phyloP scores from a whole-genome alignment of 2,329 filamentous ascomycete species.

The Hypoxylon sp. region DNA sequence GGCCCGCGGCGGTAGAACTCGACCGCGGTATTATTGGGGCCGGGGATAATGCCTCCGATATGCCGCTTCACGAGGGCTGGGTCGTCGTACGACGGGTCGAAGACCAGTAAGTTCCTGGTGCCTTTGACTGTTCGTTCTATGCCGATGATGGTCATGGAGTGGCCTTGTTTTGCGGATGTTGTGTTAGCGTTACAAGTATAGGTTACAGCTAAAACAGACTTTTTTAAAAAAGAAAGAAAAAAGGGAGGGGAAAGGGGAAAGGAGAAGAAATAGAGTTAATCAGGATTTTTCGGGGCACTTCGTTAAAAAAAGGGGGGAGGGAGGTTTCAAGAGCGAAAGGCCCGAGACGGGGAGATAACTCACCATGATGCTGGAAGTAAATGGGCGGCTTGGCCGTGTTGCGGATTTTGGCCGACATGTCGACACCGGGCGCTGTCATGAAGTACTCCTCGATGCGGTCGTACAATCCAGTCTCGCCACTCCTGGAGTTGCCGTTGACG shows the following conservation, averaged over 20 bases:
- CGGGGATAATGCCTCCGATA: constrained; percentile 63
- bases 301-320: background rate
- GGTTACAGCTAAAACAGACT: background rate
- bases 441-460: constrained; percentile 83
- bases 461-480: constrained; percentile 71
- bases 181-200: background rate
- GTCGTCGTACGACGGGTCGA: constrained; percentile 87
- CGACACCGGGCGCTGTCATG: constrained; percentile 62
- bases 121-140: constrained; percentile 79
- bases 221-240: background rate
- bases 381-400: constrained; percentile 83
- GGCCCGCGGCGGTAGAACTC: constrained; percentile 80
- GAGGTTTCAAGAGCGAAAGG: background rate
- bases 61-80: constrained; percentile 74
- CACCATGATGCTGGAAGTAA: constrained; percentile 88
- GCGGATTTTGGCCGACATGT: constrained; percentile 73
- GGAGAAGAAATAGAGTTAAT: too few species aligned
- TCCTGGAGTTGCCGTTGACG: constrained; percentile 57
- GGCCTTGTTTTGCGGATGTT: constrained; percentile 65
- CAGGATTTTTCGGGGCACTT: too few species aligned
- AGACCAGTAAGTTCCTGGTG: constrained; percentile 80
- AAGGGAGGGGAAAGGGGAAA: background rate
- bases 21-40: constrained; percentile 68
- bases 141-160: constrained; percentile 92
- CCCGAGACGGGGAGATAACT: constrained; percentile 26